These are phyloP conservation scores for Beauveria bassiana DNA, from an alignment of 2,329 filamentous ascomycete species.

Conservation along the genomic window DNA sequence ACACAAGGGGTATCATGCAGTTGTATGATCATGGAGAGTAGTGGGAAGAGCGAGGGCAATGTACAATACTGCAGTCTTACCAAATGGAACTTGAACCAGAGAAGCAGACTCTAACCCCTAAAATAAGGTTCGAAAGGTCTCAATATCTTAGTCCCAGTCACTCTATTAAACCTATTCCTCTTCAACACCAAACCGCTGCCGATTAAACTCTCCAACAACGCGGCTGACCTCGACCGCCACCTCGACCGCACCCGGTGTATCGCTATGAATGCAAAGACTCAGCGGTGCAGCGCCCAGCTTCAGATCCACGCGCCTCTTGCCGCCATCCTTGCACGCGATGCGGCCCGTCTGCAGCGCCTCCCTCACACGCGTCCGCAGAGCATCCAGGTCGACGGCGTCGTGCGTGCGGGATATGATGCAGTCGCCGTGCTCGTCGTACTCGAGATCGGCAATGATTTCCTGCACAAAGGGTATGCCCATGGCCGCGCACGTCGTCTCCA, in stretches of 20 bases:
- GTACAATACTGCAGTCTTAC: too few species aligned
- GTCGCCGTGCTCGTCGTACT: neutral
- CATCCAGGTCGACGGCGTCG: neutral
- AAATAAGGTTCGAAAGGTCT: too few species aligned
- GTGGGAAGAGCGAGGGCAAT: too few species aligned
- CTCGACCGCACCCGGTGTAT: neutral
- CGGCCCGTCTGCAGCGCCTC: neutral
- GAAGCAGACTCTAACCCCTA: too few species aligned
- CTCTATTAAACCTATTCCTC: neutral
- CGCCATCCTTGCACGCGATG: neutral
- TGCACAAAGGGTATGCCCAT: conserved; percentile 5
- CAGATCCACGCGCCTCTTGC: neutral
- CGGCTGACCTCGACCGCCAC: neutral
- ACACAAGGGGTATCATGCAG: too few species aligned
- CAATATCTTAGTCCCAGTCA: too few species aligned
- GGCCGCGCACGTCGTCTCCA: neutral
- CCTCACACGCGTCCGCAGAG: neutral
- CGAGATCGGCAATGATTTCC: conserved; percentile 4
- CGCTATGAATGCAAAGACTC: conserved; percentile 3
- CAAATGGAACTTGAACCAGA: too few species aligned
- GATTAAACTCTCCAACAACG: neutral
- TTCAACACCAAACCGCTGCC: neutral
- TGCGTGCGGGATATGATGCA: conserved; percentile 6
- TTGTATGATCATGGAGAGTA: too few species aligned
- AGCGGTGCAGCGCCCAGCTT: neutral